Percentiles rank a stretch among this genome's conserved stretches.
Evolutionary conservation across 192 early-diverging fungal species (phyloP).

Genomic region (Entrophospora sp.): DNA sequence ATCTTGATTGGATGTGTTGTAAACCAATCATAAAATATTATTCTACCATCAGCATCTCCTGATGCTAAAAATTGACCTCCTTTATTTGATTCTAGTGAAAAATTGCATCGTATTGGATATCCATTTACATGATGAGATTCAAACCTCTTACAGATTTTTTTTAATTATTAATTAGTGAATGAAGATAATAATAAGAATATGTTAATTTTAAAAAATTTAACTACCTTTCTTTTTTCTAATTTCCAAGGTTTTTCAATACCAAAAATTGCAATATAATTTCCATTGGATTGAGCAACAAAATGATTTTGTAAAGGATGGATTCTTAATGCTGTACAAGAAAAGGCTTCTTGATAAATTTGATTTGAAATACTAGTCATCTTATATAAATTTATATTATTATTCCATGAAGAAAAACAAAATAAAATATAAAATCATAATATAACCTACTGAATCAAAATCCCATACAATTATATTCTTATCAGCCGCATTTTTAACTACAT

Average conservation of each 20-base stretch:
- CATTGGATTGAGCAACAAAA: constrained; percentile 19
- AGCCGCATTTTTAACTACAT: constrained; percentile 15
- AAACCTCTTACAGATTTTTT: constrained; percentile 7
- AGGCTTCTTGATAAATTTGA: constrained; percentile 23
- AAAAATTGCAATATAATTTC: constrained; percentile 20
- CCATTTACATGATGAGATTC: constrained; percentile 20
- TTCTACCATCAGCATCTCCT: constrained; percentile 15
- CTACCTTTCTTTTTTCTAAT: constrained; percentile 18
- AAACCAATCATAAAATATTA: constrained; percentile 16
- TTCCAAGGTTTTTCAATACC: constrained; percentile 15
- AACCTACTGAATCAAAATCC: constrained; percentile 14
- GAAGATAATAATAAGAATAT: not conserved
- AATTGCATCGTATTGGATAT: constrained; percentile 17
- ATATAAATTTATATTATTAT: too few species aligned
- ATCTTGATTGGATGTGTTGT: constrained; percentile 5
- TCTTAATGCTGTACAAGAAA: constrained; percentile 17
- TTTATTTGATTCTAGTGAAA: constrained; percentile 8
- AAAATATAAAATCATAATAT: not conserved
- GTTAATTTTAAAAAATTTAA: not conserved
- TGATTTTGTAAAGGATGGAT: not conserved
- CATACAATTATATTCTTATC: constrained; percentile 20
- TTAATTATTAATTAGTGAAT: not conserved
- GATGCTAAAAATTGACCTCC: constrained; percentile 10
- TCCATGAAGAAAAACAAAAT: not conserved
- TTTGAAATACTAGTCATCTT: constrained; percentile 17